Evolutionary conservation across 306 rosid genomes (phyloP), one percentile per base, ranked within the genome.

Genomic region (Vigna reflexopilosa): DNA sequence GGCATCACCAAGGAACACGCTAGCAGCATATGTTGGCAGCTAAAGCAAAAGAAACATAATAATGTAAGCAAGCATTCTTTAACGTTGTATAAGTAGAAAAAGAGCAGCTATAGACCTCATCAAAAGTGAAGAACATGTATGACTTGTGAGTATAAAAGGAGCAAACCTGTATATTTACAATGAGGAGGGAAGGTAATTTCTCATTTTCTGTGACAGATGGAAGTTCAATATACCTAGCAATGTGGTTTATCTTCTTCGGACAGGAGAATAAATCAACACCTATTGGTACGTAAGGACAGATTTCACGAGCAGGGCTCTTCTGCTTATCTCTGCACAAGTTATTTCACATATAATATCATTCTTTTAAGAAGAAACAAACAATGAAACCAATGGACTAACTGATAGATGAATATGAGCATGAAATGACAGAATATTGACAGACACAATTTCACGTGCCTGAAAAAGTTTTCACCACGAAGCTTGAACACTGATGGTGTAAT

Each of bases 221-320:
- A 88, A 94, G 95, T 78, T 94, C 97, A 83, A 94, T 63, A 86
- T 88, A 80, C 88, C 84, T 92, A 79, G 98, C 93, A 84, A 94
- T 94, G 88, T 94, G 95, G 73, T 75, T 83, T 67, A 93, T 83
- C 89, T 94, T 94, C 81, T 51, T 70, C 17, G 93, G 84, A 76
- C 90, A 80, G 68, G 70, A 61, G 81, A 90, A 94, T 80, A 94
- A 79, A 85, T 94, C 98, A 16, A 88, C 92, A 36, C 98, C 97
- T n/a, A 94, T 83, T 48, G 98, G 98, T 54, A 72, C 70, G 30
- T 94, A 94, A n/a, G 98, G 85, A 56, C 93, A 83, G 67, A 2
- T 62, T 9, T 67, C 74, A 67, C 91, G 77, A 69, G 98, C 98
- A 36, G 93, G 88, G 75, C 73, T 32, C 84, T 94, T 94, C 57